Conservation (phyloP, 805 yeast genomes). For the Spathaspora girioi region DNA sequence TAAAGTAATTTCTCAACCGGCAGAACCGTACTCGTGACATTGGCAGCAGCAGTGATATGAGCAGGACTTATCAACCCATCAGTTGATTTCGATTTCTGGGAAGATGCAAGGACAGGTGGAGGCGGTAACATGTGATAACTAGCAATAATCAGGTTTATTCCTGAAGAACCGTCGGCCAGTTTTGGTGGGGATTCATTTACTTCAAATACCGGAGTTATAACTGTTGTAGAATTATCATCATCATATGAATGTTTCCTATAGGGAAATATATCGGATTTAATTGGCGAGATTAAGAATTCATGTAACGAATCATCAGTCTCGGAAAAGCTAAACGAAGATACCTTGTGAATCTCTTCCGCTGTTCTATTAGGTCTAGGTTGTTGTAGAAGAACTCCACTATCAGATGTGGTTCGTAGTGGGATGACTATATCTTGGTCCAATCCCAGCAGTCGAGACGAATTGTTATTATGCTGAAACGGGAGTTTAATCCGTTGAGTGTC, state of each 20-base stretch:
- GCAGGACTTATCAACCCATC: neutral
- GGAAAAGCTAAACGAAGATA: constrained; percentile 2
- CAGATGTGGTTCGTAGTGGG: constrained; percentile 14
- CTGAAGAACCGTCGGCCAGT: constrained; percentile 2
- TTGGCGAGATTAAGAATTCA: constrained; percentile 4
- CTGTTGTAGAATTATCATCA: constrained; percentile 1
- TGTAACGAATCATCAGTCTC: constrained; percentile 7
- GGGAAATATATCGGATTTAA: constrained; percentile 5
- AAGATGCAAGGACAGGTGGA: neutral
- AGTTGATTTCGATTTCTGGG: constrained; percentile 3
- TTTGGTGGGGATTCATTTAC: constrained; percentile 4
- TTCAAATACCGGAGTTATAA: constrained; percentile 16
- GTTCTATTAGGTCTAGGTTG: neutral
- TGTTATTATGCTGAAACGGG: constrained; percentile 6
- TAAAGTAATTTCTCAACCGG: neutral
- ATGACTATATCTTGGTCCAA: neutral
- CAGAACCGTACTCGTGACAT: neutral
- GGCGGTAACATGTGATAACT: constrained; percentile 12
- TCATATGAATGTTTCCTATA: constrained; percentile 2
- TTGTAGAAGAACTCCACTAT: constrained; percentile 14
- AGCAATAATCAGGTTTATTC: constrained; percentile 27
- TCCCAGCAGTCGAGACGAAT: constrained; percentile 2
- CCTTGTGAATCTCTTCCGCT: neutral
- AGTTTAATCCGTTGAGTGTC: constrained; percentile 10
- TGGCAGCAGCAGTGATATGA: too few relatives aligned